Evolutionary conservation across 495 filamentous ascomycete genomes (phyloP).

Genomic region (Lasiosphaeria miniovina): DNA sequence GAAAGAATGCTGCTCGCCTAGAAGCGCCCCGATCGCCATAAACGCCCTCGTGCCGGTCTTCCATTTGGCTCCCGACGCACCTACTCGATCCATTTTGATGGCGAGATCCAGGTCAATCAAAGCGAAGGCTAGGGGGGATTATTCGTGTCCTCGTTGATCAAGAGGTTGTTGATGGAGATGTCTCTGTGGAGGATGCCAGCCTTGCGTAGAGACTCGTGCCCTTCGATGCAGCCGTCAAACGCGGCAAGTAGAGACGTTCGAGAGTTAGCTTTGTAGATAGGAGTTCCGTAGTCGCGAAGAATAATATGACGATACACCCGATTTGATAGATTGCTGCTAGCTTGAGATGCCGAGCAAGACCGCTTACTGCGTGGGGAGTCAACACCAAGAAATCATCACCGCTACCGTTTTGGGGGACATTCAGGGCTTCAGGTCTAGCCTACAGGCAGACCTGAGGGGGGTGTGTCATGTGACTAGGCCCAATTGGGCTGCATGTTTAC

Average conservation of each 20-base stretch:
- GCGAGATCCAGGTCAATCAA: conserved; percentile 45
- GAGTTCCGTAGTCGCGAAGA: neutral
- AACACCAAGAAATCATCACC: too few species aligned
- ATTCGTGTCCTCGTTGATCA: conserved; percentile 38
- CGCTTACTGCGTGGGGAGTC: conserved; percentile 17
- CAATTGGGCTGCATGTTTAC: too few species aligned
- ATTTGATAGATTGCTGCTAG: conserved; percentile 20
- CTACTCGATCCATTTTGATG: conserved; percentile 31
- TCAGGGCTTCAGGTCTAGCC: too few species aligned
- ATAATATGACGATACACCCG: conserved; percentile 12
- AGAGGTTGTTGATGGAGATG: conserved; percentile 38
- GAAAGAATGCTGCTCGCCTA: conserved; percentile 40
- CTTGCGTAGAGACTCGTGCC: conserved; percentile 12
- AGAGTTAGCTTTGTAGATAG: conserved; percentile 10
- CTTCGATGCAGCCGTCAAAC: conserved; percentile 37
- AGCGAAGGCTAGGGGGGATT: conserved; percentile 27
- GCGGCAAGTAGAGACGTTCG: conserved; percentile 33
- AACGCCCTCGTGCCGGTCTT: conserved; percentile 46
- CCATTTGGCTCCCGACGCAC: conserved; percentile 35
- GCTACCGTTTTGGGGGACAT: too few species aligned
- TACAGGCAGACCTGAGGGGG: too few species aligned
- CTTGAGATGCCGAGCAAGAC: conserved; percentile 8
- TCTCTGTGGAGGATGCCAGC: conserved; percentile 30
- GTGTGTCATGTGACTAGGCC: too few species aligned
- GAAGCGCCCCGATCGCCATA: conserved; percentile 43